Evolutionary conservation across 2,329 filamentous ascomycete species (phyloP).

Genomic region (Trematosphaeria pertusa): DNA sequence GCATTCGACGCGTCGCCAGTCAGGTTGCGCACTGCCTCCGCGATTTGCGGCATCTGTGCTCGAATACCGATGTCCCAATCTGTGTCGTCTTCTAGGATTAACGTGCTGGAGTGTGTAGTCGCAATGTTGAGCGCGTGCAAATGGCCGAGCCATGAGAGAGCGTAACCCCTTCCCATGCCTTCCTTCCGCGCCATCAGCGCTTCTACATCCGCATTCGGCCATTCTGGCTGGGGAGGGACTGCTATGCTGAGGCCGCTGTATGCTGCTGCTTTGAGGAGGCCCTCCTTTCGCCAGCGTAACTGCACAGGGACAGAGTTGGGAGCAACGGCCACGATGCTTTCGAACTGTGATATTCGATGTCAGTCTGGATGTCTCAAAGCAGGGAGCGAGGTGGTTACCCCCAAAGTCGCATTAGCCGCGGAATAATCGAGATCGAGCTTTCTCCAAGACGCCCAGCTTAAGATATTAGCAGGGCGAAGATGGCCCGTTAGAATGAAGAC

Average conservation of each 20-base stretch:
- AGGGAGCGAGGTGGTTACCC: neutral
- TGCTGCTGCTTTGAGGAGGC: constrained; percentile 11
- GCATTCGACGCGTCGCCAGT: neutral
- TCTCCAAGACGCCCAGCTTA: neutral
- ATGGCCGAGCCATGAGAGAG: constrained; percentile 15
- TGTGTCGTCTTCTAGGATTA: constrained; percentile 16
- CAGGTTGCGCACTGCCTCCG: constrained; percentile 6
- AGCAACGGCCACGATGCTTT: constrained; percentile 12
- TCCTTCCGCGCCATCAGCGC: constrained; percentile 1
- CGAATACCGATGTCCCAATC: constrained; percentile 17
- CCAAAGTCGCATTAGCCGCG: neutral
- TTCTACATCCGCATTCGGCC: neutral
- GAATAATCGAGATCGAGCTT: neutral
- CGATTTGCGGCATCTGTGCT: constrained; percentile 2
- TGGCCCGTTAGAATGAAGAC: neutral
- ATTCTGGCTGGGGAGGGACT: constrained; percentile 3
- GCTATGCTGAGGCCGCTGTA: constrained; percentile 11
- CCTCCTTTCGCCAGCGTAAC: constrained; percentile 12
- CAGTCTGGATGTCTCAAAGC: neutral
- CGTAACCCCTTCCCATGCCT: constrained; percentile 4
- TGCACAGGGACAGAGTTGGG: neutral
- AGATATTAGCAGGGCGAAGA: neutral
- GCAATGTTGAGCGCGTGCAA: constrained; percentile 11
- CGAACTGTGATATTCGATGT: constrained; percentile 4
- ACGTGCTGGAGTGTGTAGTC: constrained; percentile 3